Evolutionary conservation across 192 early-diverging fungal species (phyloP), one percentile per base, ranked within the genome.

Genomic region (Backusella macrospora): DNA sequence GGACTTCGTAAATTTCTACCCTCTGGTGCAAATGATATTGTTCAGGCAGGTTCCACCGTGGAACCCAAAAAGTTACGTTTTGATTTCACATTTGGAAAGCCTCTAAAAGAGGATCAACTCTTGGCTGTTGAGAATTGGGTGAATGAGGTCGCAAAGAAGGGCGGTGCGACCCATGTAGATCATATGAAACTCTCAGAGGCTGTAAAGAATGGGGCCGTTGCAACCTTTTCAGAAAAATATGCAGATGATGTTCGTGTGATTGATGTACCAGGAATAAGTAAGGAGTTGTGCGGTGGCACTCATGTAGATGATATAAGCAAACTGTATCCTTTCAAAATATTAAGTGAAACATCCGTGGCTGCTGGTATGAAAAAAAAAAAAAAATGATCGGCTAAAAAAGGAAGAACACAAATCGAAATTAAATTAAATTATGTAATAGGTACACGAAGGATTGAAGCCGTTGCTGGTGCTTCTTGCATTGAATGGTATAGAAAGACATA

Each of bases 401-500:
- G n/a, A n/a, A n/a, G n/a, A n/a, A n/a, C n/a, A n/a, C n/a, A n/a
- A n/a, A n/a, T n/a, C n/a, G n/a, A n/a, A n/a, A n/a, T n/a, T n/a
- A n/a, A n/a, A n/a, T n/a, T n/a, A n/a, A n/a, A n/a, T n/a, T n/a
- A 18, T 63, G 7, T 34, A 16, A 13, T 63, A 85, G 84, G 85
- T 14, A 87, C 86, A 15, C 70, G 88, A n/a, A 80, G 88, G 34
- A 89, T 89, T 65, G 88, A 89, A 65, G 88, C 88, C 0, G 82
- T 85, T 12, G 88, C 85, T 2, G 88, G 88, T 0, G 52, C 47
- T 6, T 66, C 86, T 0, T 80, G 81, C 34, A 65, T 82, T 21
- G 76, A 79, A 0, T 84, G 80, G 70, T 80, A 86, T 65, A 75
- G 83, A 49, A 74, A 81, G 15, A 77, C 86, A 39, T 81, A 85